Base-by-base conservation (phyloP, 371 early-diverging fungal genomes). In the Apophysomyces trapeziformis region DNA sequence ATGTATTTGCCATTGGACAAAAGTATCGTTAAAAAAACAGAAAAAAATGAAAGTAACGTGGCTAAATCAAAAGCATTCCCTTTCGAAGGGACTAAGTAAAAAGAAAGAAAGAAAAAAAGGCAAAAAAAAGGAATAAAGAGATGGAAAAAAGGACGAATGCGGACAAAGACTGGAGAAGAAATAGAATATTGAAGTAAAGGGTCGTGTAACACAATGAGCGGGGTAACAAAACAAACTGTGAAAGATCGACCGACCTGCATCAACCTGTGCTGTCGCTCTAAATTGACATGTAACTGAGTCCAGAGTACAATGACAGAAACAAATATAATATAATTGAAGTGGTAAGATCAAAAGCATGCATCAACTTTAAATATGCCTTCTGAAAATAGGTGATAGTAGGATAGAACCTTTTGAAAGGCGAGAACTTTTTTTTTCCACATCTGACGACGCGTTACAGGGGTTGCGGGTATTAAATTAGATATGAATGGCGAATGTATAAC, bases 351-450 rank as follows among this genome's bases (percentile, higher is more conserved):
- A 26, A 26, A 26, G 32, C 32, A 26, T 26, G 32, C 32, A 26
- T 26, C 32, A 26, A 26, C 32, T 2, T 26, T 26, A 26, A 26
- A 45, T 18, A 13, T 45, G n/a, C 46, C 54, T 21, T 21, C 54
- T n/a, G 21, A 9, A 50, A 50, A 50, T 50, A 21, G 21, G 11
- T n/a, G 54, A 50, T 21, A 11, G 54, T 21, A 50, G 9, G 16
- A 50, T 50, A 21, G 54, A 50, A 50, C 54, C 21, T 50, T 50
- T 50, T 50, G 54, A 50, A 50, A 50, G 54, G 54, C 54, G 54
- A 50, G 54, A 50, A 50, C 54, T 2, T 50, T 50, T 50, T 50
- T 50, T 50, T 50, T 50, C 21, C 21, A 7, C 16, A 26, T 50
- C 32, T 26, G 32, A 26, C 54, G 54, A 50, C 54, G 54, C 54